Conservation (phyloP, 2,329 filamentous ascomycete species). For the Fusarium coicis region DNA sequence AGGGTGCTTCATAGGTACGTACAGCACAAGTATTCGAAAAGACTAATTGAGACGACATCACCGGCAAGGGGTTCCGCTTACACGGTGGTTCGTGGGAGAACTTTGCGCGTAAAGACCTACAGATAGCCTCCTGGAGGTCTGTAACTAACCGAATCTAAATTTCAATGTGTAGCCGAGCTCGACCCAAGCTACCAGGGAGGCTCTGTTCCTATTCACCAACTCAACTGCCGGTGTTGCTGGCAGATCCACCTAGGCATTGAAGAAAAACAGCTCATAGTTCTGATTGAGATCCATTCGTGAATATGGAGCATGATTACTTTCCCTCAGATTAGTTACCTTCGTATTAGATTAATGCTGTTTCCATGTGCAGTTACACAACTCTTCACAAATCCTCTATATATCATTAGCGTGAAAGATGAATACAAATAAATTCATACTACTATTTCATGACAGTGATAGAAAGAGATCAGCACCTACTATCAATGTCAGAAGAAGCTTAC, state of each 20-base stretch:
- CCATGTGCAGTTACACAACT: neutral
- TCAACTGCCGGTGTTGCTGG: slow-evolving; percentile 39
- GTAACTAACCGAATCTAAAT: slow-evolving; percentile 28
- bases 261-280: slow-evolving; percentile 31
- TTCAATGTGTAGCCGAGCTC: slow-evolving; percentile 28
- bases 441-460: neutral
- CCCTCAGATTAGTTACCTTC: slow-evolving; percentile 21
- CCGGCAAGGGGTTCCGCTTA: slow-evolving; percentile 48
- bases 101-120: slow-evolving; percentile 36
- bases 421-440: neutral
- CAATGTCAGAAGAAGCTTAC: neutral
- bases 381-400: neutral
- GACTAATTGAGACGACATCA: slow-evolving; percentile 33
- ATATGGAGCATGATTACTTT: slow-evolving; percentile 28
- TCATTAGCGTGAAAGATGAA: neutral
- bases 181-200: slow-evolving; percentile 33
- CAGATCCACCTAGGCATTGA: slow-evolving; percentile 29
- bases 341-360: neutral
- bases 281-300: slow-evolving; percentile 33
- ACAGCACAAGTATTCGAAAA: slow-evolving; percentile 16
- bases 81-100: slow-evolving; percentile 41
- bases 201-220: slow-evolving; percentile 34
- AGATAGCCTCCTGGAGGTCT: slow-evolving; percentile 8
- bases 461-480: neutral
- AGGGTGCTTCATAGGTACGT: slow-evolving; percentile 12